Base-by-base conservation (phyloP, 306 rosid genomes). In the Fagus sylvatica region DNA sequence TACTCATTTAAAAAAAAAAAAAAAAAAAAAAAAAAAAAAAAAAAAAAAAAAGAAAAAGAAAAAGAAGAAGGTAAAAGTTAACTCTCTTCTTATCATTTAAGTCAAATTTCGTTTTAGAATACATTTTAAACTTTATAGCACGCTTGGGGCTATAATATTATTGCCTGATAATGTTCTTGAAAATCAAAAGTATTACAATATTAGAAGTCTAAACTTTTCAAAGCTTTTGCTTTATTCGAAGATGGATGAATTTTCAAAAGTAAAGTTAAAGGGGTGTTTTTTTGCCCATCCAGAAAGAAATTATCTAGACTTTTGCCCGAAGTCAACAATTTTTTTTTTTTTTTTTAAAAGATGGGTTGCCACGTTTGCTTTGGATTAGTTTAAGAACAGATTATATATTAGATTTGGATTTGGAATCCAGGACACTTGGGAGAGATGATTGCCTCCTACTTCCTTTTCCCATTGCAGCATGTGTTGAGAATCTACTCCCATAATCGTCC, bases 391-490 rank as follows among this genome's bases (percentile, higher is more conserved):
- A 49, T 46, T 36, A 3, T 2, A 46, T 10, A 76, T 61, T 73
- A 74, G 68, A 61, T 5, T 61, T 61, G 41, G 89, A 82, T 85
- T 76, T 79, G 86, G 86, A 82, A 85, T 82, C 89, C 64, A 64
- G 16, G 36, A 56, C 84, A 79, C 84, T 85, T 69, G 83, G 86
- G 85, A 74, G 75, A 22, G 82, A 82, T 86, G 87, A 83, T 81
- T 80, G 82, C 78, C 57, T 22, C 19, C 34, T 17, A 51, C 73
- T 55, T 57, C 74, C 72, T 64, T 74, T 72, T 65, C 53, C 53
- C 64, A 60, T 71, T 76, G 80, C 49, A 75, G 84, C 86, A 83
- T 83, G 86, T 83, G 83, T 74, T 61, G 49, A 71, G 83, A 74
- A 83, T 83, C 83, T 74, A 55, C 76, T 75, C 72, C 73, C 74